Conservation (phyloP, 805 yeast species). For the Isabelozyma heimii region DNA sequence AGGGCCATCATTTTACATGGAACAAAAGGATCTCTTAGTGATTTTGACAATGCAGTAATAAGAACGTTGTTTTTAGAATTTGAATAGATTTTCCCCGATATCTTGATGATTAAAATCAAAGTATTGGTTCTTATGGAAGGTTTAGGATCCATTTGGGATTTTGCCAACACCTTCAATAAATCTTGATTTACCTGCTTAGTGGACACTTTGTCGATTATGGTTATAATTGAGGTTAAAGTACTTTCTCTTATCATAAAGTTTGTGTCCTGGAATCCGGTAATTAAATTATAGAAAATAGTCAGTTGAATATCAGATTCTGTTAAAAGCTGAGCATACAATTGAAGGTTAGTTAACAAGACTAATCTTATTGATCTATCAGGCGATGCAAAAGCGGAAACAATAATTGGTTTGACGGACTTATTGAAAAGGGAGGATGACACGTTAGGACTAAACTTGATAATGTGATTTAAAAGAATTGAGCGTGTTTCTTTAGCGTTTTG, state of each 20-base stretch:
- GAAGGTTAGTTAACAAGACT: constrained; percentile 62
- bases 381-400: constrained; percentile 59
- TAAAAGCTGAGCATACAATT: constrained; percentile 49
- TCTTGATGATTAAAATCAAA: constrained; percentile 62
- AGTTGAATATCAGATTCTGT: constrained; percentile 63
- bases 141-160: constrained; percentile 71
- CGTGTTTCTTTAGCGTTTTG: constrained; percentile 35
- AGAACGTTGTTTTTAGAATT: constrained; percentile 67
- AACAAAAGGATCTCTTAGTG: constrained; percentile 73
- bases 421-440: constrained; percentile 34
- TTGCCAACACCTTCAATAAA: constrained; percentile 74
- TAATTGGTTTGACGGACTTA: constrained; percentile 52
- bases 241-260: constrained; percentile 78
- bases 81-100: constrained; percentile 56
- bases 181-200: constrained; percentile 87
- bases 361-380: constrained; percentile 79
- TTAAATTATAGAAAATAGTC: constrained; percentile 62
- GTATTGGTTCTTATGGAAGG: constrained; percentile 80
- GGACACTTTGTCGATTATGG: constrained; percentile 62
- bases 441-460: constrained; percentile 33
- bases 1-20: constrained; percentile 77
- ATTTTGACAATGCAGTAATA: constrained; percentile 82
- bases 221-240: constrained; percentile 64
- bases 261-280: constrained; percentile 85
- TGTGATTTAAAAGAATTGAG: constrained; percentile 37